Percentiles rank a stretch among this genome's conserved stretches.
Conservation (phyloP, 2,329 filamentous ascomycete species). For the Epichloe gansuensis region DNA sequence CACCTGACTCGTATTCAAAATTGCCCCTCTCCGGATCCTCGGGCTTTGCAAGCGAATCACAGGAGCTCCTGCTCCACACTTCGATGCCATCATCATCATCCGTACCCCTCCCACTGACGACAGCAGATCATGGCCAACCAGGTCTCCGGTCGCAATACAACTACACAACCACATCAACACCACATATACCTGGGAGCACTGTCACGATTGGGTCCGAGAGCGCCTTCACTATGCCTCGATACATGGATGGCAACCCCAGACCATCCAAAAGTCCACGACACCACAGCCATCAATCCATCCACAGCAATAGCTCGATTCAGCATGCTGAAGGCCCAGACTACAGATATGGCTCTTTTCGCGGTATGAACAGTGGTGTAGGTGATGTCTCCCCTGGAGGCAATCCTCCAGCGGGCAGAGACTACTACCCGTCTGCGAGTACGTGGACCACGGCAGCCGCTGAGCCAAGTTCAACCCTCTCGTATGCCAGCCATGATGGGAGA, state of each 20-base stretch:
- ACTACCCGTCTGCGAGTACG: constrained; percentile 38
- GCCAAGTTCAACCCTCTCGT: constrained; percentile 30
- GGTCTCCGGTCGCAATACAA: constrained; percentile 43
- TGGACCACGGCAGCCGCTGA: constrained; percentile 42
- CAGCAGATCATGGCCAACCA: constrained; percentile 34
- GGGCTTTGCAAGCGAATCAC: constrained; percentile 37
- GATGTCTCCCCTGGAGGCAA: constrained; percentile 21
- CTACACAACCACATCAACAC: constrained; percentile 38
- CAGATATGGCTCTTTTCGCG: constrained; percentile 37
- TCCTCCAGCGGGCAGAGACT: constrained; percentile 31
- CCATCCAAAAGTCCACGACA: constrained; percentile 46
- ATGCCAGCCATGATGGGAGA: constrained; percentile 29
- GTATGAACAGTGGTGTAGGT: constrained; percentile 16
- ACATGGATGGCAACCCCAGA: constrained; percentile 40
- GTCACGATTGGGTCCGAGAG: constrained; percentile 28
- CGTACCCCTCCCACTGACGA: constrained; percentile 37
- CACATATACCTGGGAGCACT: constrained; percentile 34
- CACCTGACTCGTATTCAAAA: constrained; percentile 40
- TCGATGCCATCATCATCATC: constrained; percentile 35
- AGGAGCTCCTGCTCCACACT: constrained; percentile 41
- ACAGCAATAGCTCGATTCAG: constrained; percentile 35
- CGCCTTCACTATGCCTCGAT: constrained; percentile 41
- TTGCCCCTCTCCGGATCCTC: constrained; percentile 36
- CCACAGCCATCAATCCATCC: constrained; percentile 40
- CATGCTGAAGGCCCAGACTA: constrained; percentile 41